Percentiles rank a stretch among this genome's conserved stretches.
Conservation (phyloP, 306 rosid species). For the Corylus avellana region DNA sequence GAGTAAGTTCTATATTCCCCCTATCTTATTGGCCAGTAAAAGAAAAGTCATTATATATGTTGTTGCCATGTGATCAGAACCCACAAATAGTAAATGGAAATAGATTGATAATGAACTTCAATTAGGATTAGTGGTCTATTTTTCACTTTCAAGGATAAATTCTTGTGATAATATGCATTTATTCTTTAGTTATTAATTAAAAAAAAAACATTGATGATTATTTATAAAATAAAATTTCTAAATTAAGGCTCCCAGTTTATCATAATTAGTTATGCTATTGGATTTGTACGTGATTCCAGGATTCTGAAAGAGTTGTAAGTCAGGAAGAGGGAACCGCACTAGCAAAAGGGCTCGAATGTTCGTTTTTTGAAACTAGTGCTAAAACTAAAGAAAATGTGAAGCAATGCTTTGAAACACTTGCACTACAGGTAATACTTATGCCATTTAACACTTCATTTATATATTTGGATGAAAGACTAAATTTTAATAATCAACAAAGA, state of each 20-base stretch:
- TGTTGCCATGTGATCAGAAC: background rate
- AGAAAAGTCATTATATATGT: background rate
- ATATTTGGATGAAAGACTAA: no score
- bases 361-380: slow-evolving; percentile 87
- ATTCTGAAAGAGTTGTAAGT: slow-evolving; percentile 80
- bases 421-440: slow-evolving; percentile 63
- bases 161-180: background rate
- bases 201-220: background rate
- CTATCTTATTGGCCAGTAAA: background rate
- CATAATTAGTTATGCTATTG: background rate
- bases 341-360: slow-evolving; percentile 72
- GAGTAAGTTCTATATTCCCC: slow-evolving; percentile 52
- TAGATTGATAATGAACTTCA: no score
- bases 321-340: slow-evolving; percentile 83
- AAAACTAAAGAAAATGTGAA: slow-evolving; percentile 85
- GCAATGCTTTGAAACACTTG: slow-evolving; percentile 78
- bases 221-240: background rate
- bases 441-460: background rate
- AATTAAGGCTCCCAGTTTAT: background rate
- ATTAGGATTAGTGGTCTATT: background rate
- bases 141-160: background rate
- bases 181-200: background rate
- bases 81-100: no score
- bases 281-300: slow-evolving; percentile 39
- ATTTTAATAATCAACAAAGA: no score